phyloP scores from a whole-genome alignment of 2,329 filamentous ascomycete species.

The Sclerotinia nivalis region DNA sequence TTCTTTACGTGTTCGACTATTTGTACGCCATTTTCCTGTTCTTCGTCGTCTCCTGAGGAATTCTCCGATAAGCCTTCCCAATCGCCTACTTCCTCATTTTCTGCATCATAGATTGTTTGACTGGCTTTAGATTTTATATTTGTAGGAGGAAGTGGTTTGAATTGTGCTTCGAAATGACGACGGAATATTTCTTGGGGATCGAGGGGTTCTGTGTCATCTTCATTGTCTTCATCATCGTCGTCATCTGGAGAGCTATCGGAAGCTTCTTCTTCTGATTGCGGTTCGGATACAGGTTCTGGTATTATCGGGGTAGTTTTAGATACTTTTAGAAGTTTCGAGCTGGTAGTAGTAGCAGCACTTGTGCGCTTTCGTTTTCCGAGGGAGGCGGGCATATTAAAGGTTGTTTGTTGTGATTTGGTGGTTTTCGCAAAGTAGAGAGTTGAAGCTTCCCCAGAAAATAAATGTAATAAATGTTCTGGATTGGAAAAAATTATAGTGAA shows the following conservation, averaged over 20 bases:
- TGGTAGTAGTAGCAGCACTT: conserved; percentile 39
- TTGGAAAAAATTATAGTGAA: conserved; percentile 1
- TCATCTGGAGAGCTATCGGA: neutral
- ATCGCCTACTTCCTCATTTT: conserved; percentile 48
- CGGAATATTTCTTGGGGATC: conserved; percentile 74
- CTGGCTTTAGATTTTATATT: conserved; percentile 21
- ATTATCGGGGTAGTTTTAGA: neutral
- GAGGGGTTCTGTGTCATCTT: conserved; percentile 34
- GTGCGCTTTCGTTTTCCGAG: conserved; percentile 52
- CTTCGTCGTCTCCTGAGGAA: neutral
- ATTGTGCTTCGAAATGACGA: conserved; percentile 84
- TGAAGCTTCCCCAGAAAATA: conserved; percentile 24
- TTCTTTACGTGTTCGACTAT: conserved; percentile 47
- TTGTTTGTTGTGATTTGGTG: conserved; percentile 7
- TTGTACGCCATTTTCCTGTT: conserved; percentile 46
- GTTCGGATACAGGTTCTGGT: neutral
- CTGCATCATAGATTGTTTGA: conserved; percentile 33
- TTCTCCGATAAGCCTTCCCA: conserved; percentile 62
- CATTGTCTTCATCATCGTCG: conserved; percentile 24
- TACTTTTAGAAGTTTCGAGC: conserved; percentile 3
- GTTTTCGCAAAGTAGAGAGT: neutral
- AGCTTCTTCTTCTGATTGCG: conserved; percentile 8
- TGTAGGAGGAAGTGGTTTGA: conserved; percentile 65
- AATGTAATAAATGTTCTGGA: conserved; percentile 11
- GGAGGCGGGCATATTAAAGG: conserved; percentile 39